Percentiles rank a stretch among this genome's conserved stretches.
Conservation (phyloP, 1,284 basidiomycete species). For the Cryptococcus sp. region DNA sequence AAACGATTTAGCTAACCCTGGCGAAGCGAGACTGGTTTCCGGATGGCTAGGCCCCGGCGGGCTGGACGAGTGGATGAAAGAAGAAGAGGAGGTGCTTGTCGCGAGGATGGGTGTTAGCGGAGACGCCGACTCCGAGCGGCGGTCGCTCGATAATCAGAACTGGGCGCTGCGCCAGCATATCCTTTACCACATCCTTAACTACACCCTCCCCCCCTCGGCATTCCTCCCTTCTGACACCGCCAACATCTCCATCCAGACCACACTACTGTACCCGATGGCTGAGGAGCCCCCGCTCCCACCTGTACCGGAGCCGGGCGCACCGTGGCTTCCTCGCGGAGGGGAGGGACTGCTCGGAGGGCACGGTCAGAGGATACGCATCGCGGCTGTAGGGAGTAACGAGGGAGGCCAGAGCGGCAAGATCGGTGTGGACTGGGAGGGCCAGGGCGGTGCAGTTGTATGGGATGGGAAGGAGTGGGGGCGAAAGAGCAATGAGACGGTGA, state of each 20-base stretch:
- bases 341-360: constrained; percentile 72
- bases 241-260: constrained; percentile 51
- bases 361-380: constrained; percentile 73
- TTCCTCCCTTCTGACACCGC: constrained; percentile 8
- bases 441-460: constrained; percentile 56
- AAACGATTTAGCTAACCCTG: background rate
- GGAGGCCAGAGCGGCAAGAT: constrained; percentile 57
- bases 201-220: constrained; percentile 56
- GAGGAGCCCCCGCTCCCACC: constrained; percentile 57
- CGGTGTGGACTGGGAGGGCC: constrained; percentile 69
- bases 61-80: constrained; percentile 42
- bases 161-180: constrained; percentile 75
- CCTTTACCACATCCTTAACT: constrained; percentile 92
- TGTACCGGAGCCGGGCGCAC: constrained; percentile 69
- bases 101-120: constrained; percentile 5
- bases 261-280: constrained; percentile 64
- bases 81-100: constrained; percentile 22
- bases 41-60: constrained; percentile 37
- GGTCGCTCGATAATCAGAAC: constrained; percentile 66
- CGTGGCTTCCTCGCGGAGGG: constrained; percentile 74
- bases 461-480: constrained; percentile 40
- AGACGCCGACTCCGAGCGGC: constrained; percentile 24
- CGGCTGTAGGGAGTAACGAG: constrained; percentile 47
- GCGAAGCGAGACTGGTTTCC: constrained; percentile 2
- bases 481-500: constrained; percentile 18